phyloP scores from a whole-genome alignment of 164 flowering plant genomes.

The Taxillus chinensis region DNA sequence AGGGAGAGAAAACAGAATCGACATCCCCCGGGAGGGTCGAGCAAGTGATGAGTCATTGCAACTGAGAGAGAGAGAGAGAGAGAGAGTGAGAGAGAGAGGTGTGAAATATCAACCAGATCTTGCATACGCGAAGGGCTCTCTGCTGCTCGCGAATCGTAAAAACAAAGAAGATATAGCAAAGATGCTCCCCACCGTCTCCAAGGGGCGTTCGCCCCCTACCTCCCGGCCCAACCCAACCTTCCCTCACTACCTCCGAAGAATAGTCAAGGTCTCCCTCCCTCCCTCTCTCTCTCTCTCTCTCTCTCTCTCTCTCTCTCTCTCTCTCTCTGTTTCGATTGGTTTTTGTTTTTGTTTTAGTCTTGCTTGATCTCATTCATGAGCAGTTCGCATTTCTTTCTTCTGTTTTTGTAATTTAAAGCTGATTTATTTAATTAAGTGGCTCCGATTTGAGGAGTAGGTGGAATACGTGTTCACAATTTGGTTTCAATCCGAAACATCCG shows the following conservation, averaged over 20 bases:
- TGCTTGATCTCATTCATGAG: too few species aligned
- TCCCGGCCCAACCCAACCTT: constrained; percentile 42
- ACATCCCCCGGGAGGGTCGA: too few species aligned
- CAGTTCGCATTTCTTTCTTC: too few species aligned
- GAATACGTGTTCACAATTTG: too few species aligned
- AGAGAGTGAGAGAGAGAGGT: constrained; percentile 8
- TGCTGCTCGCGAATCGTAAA: not conserved
- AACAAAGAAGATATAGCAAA: constrained; percentile 3
- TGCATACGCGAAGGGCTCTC: not conserved
- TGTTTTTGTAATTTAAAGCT: too few species aligned
- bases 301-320: not conserved
- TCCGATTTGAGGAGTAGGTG: too few species aligned
- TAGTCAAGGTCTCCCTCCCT: constrained; percentile 41
- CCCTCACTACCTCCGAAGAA: constrained; percentile 58
- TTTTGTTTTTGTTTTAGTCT: not conserved
- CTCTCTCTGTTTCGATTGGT: too few species aligned
- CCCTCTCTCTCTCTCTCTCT: constrained; percentile 1
- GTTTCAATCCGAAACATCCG: too few species aligned
- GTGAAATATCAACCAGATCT: not conserved
- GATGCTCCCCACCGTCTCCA: constrained; percentile 59
- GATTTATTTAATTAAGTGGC: too few species aligned
- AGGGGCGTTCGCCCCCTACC: constrained; percentile 35
- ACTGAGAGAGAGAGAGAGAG: constrained; percentile 4
- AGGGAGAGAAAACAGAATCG: too few species aligned
- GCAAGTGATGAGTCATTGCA: not conserved